Percentiles rank a stretch among this genome's conserved stretches.
Evolutionary conservation across 352 stramenopile genomes (phyloP).

Genomic region (Phytophthora pini): DNA sequence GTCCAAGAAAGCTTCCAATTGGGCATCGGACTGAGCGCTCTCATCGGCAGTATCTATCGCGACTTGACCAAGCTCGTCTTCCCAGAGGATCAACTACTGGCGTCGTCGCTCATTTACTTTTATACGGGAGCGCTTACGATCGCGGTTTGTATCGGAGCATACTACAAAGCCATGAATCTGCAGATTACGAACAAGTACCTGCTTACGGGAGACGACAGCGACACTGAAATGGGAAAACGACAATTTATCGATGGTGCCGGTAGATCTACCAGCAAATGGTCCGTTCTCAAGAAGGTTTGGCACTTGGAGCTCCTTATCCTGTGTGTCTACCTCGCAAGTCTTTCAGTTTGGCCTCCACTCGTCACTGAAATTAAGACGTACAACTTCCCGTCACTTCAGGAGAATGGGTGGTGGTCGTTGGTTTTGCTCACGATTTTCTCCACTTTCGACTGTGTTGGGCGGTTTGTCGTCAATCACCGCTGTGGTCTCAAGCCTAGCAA

Average conservation of each 20-base stretch:
- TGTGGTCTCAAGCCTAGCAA: constrained; percentile 61
- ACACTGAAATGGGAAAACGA: constrained; percentile 41
- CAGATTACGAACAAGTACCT: constrained; percentile 63
- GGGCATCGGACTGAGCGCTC: constrained; percentile 73
- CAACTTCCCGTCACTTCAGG: constrained; percentile 73
- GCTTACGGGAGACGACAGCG: constrained; percentile 20
- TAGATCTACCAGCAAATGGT: constrained; percentile 57
- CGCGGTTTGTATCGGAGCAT: constrained; percentile 72
- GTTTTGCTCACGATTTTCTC: constrained; percentile 82
- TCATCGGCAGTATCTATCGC: constrained; percentile 84
- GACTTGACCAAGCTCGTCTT: constrained; percentile 85
- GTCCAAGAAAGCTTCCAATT: constrained; percentile 83
- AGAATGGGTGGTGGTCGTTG: constrained; percentile 77
- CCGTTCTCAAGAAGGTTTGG: constrained; percentile 66
- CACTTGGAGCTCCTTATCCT: constrained; percentile 68
- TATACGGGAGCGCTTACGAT: constrained; percentile 81
- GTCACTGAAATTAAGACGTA: constrained; percentile 82
- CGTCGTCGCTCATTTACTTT: constrained; percentile 86
- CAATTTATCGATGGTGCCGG: constrained; percentile 8
- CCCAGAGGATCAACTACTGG: constrained; percentile 58
- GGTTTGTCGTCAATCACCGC: constrained; percentile 70
- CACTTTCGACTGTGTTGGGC: constrained; percentile 63
- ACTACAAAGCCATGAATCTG: constrained; percentile 63
- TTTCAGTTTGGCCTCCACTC: constrained; percentile 76
- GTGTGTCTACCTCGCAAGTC: constrained; percentile 64